These are phyloP conservation scores for Solanum hybrid DNA, from an alignment of 305 asterid species.

Conservation along the genomic window DNA sequence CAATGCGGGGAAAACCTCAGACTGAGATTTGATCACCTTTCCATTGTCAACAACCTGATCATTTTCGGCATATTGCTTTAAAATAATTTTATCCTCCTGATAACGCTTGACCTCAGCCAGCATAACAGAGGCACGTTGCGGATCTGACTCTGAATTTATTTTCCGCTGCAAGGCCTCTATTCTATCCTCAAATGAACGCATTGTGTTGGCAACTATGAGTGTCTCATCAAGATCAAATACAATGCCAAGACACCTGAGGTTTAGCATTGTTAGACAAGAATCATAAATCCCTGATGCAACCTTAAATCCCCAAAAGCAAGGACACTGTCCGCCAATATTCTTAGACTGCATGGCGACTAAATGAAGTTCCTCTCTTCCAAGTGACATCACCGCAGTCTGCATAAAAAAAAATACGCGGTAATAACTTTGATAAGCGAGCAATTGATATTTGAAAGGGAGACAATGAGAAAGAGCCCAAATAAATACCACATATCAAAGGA, in stretches of 20 bases:
- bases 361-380: constrained; percentile 71
- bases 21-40: constrained; percentile 69
- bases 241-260: constrained; percentile 92
- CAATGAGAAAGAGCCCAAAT: background rate
- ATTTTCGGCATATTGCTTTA: constrained; percentile 90
- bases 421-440: constrained; percentile 5
- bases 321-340: constrained; percentile 46
- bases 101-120: constrained; percentile 80
- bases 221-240: constrained; percentile 98
- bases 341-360: constrained; percentile 92
- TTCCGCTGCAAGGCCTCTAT: constrained; percentile 82
- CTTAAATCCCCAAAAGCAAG: constrained; percentile 91
- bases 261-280: constrained; percentile 86
- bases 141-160: constrained; percentile 64
- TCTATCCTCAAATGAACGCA: constrained; percentile 94
- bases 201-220: constrained; percentile 85
- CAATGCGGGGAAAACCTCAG: constrained; percentile 81
- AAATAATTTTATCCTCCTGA: constrained; percentile 70
- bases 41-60: constrained; percentile 90
- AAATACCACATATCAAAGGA: background rate
- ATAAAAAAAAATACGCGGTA: constrained; percentile 4
- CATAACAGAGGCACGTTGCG: constrained; percentile 72
- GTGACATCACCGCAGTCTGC: constrained; percentile 78
- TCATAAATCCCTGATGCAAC: constrained; percentile 60
- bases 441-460: constrained; percentile 2